Evolutionary conservation across 768 basidiomycete species (phyloP).

Genomic region (Lentinula sp.): DNA sequence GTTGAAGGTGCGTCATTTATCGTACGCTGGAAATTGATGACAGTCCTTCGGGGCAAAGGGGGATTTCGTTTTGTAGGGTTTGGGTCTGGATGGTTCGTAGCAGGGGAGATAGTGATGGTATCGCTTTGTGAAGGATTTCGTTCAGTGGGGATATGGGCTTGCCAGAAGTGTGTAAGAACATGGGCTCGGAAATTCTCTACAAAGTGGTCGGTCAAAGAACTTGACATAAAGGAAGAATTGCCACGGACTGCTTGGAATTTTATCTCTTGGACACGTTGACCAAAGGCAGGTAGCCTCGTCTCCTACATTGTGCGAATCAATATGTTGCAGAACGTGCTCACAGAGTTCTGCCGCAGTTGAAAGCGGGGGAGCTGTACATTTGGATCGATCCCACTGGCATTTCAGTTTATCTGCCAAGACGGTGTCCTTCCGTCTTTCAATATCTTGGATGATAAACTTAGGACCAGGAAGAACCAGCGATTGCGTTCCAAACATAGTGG

Average conservation of each 20-base stretch:
- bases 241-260: constrained; percentile 32
- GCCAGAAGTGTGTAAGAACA: constrained; percentile 71
- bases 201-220: neutral
- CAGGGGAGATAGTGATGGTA: constrained; percentile 60
- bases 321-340: constrained; percentile 61
- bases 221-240: neutral
- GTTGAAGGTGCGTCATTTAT: constrained; percentile 61
- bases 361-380: constrained; percentile 44
- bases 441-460: constrained; percentile 84
- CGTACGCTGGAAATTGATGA: constrained; percentile 54
- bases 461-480: constrained; percentile 80
- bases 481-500: constrained; percentile 66
- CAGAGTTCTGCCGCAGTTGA: constrained; percentile 58
- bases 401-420: constrained; percentile 57
- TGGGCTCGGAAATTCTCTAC: constrained; percentile 46
- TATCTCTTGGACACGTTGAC: constrained; percentile 54
- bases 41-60: constrained; percentile 65
- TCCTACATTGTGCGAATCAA: constrained; percentile 33
- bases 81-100: constrained; percentile 48
- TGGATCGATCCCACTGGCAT: constrained; percentile 70
- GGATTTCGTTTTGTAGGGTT: constrained; percentile 62
- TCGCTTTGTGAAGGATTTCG: constrained; percentile 70
- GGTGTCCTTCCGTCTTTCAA: constrained; percentile 60
- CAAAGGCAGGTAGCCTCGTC: constrained; percentile 58
- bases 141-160: constrained; percentile 38